phyloP scores from a whole-genome alignment of 805 yeast species.

The Vanderwaltozyma polyspora region DNA sequence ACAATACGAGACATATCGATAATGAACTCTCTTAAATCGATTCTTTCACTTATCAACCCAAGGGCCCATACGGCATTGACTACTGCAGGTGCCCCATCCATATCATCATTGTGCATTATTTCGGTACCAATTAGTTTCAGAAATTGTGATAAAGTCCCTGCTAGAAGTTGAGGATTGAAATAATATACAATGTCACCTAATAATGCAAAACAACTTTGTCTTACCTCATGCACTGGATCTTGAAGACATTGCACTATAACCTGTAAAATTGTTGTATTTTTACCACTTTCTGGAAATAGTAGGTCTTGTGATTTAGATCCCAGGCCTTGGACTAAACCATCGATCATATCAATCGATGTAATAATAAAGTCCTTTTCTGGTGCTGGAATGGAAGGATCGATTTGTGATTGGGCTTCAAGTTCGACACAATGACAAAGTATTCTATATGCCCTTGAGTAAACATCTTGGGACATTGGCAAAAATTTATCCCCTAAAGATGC shows the following conservation, averaged over 20 bases:
- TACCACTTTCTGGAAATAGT: slow-evolving; percentile 21
- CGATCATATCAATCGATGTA: slow-evolving; percentile 79
- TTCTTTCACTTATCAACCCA: slow-evolving; percentile 71
- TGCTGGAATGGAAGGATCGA: slow-evolving; percentile 55
- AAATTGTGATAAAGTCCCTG: slow-evolving; percentile 32
- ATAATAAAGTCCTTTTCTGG: slow-evolving; percentile 89
- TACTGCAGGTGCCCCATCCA: slow-evolving; percentile 25
- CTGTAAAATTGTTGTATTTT: slow-evolving; percentile 39
- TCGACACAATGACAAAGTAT: slow-evolving; percentile 61
- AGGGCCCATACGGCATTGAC: slow-evolving; percentile 84
- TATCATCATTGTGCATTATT: slow-evolving; percentile 35
- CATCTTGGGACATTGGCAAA: slow-evolving; percentile 81
- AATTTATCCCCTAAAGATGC: slow-evolving; percentile 75
- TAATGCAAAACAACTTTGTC: slow-evolving; percentile 84
- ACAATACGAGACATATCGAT: slow-evolving; percentile 21
- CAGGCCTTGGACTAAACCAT: slow-evolving; percentile 87
- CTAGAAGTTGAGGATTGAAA: slow-evolving; percentile 28
- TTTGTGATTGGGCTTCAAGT: slow-evolving; percentile 48
- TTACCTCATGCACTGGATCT: slow-evolving; percentile 74
- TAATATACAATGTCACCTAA: slow-evolving; percentile 78
- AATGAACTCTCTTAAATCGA: slow-evolving; percentile 22
- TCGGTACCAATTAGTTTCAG: slow-evolving; percentile 61
- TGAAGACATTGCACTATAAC: slow-evolving; percentile 59
- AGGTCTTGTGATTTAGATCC: slow-evolving; percentile 47
- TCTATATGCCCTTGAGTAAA: slow-evolving; percentile 64